Base-by-base conservation (phyloP, 2,329 filamentous ascomycete species). In the Colletotrichum simmondsii region DNA sequence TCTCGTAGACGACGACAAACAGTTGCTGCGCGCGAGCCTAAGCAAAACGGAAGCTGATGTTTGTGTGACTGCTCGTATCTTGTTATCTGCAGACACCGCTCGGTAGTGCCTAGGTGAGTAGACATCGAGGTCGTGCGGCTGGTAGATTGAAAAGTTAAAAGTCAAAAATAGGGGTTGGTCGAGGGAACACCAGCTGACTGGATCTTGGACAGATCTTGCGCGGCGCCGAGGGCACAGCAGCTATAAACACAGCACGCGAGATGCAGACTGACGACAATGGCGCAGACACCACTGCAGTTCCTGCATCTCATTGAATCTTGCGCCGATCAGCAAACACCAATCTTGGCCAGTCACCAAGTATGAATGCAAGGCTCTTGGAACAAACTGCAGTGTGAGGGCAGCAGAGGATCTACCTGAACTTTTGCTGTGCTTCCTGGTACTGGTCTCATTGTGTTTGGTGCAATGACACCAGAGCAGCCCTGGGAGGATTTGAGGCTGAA, bases 401-500 rank as follows among this genome's bases (percentile, higher is more conserved):
- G 52, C 24, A 30, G 10, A 19, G 53, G n/a, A 35, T 65, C 10
- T 14, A 22, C n/a, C 30, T 42, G 37, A 42, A 8, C 37, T 19
- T 35, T 10, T 19, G n/a, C 35, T n/a, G 11, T 19, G 67, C 12
- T 24, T 4, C 30, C 16, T 28, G 35, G 65, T 24, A 26, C 14
- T 10, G 24, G 49, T 52, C 26, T 37, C 37, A 14, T 58, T 58
- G 57, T 58, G 26, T 24, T 53, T 37, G 65, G 22, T 32, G 59
- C 42, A 42, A 42, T 14, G 56, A 59, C n/a, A 24, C 42, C 35
- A n/a, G 37, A 49, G 60, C 58, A 8, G 61, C 30, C 46, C 24
- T 63, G 5, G 10, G 42, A 49, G 37, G 65, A 53, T 19, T 54
- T 35, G 70, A 72, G 70, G 70, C 70, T 54, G 65, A 72, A 64